Evolutionary conservation across 192 early-diverging fungal genomes (phyloP), one percentile per base, ranked within the genome.

Genomic region (Linnemannia exigua): DNA sequence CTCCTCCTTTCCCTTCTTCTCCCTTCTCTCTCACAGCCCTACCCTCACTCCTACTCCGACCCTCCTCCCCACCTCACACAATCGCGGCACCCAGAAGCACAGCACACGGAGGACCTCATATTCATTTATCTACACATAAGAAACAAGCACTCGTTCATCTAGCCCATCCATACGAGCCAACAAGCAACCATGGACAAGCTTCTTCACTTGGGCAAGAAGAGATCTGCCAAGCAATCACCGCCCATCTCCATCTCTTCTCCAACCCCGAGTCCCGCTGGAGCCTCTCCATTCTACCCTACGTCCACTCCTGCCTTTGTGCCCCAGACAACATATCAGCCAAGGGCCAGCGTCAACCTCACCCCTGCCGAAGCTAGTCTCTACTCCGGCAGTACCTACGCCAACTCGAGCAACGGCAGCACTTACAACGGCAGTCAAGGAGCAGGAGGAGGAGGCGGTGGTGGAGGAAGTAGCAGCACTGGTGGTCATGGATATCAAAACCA

Each of bases 131-230:
- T 25, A 47, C 38, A 22, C 37, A 25, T 37, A 50, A 15, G 41
- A 48, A 17, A 35, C 33, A 41, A 20, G 31, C 67, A 11, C 67
- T 41, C 20, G 33, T 19, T 22, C 67, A 25, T 41, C 37, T 69
- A 15, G 22, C 38, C 38, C 54, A 25, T 44, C 58, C 58, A 51
- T 28, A 7, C 54, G 50, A 70, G 50, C 67, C 11, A 50, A 54
- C 17, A 36, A 22, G 20, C 66, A 37, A 58, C 58, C 77, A 80
- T 86, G 78, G 84, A 86, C 74, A 86, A 86, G 63, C 33, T 86
- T 61, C 79, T 86, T 37, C 84, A 86, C 52, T 71, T 86, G 33
- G 84, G 84, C 84, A 86, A 86, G 79, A 86, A 86, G 61, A 79
- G 75, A 66, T 80, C 78, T 20, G 76, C 84, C 36, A 86, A 86